phyloP scores from a whole-genome alignment of 257 asterid species.

The Perilla frutescens region DNA sequence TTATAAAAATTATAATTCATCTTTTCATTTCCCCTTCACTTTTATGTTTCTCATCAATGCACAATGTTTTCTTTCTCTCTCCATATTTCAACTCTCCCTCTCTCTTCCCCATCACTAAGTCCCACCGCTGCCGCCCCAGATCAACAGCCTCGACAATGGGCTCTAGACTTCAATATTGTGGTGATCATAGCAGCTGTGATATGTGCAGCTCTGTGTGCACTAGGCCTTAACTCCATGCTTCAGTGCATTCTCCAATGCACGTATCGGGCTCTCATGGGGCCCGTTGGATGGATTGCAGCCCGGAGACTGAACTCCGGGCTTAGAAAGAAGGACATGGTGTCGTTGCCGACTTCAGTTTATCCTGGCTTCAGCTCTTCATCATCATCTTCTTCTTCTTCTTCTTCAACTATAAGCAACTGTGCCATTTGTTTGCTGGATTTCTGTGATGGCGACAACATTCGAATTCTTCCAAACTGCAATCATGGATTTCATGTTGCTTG shows the following conservation, averaged over 20 bases:
- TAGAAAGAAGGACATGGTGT: constrained; percentile 34
- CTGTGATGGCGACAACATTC: constrained; percentile 34
- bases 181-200: constrained; percentile 42
- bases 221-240: constrained; percentile 43
- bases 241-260: constrained; percentile 36
- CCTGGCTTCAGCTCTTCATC: constrained; percentile 15
- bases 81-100: not conserved
- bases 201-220: constrained; percentile 38
- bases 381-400: too few species aligned
- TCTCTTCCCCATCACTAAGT: constrained; percentile 32
- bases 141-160: constrained; percentile 8
- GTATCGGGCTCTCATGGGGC: constrained; percentile 24
- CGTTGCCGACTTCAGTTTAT: constrained; percentile 34
- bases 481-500: constrained; percentile 45
- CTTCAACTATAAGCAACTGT: constrained; percentile 7
- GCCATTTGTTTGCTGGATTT: constrained; percentile 46
- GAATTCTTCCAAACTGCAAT: constrained; percentile 42
- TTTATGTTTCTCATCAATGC: not conserved
- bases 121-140: constrained; percentile 26
- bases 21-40: not conserved
- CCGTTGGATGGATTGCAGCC: constrained; percentile 39
- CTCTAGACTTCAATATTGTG: constrained; percentile 32
- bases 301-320: constrained; percentile 38
- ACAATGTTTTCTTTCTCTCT: not conserved
- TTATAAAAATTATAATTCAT: not conserved